Evolutionary conservation across 345 rosid genomes (phyloP).

Genomic region (Clarkia xantiana): DNA sequence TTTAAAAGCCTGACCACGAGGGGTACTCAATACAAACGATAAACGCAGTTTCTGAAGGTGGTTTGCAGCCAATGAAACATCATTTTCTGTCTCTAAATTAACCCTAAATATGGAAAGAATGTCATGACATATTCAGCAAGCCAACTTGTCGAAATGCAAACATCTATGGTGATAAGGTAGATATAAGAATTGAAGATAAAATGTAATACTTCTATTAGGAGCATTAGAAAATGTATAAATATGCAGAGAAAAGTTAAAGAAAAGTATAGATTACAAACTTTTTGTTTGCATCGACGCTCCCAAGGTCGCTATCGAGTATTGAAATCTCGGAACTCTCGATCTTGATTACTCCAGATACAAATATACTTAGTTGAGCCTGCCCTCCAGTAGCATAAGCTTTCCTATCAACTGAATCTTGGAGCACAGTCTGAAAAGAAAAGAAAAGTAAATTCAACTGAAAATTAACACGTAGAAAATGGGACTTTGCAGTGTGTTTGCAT

Average conservation of each 20-base stretch:
- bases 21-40: slow-evolving; percentile 57
- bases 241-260: not conserved
- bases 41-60: slow-evolving; percentile 89
- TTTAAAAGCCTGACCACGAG: slow-evolving; percentile 51
- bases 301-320: slow-evolving; percentile 78
- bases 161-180: not conserved
- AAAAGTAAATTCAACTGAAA: slow-evolving; percentile 1
- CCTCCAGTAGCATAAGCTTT: slow-evolving; percentile 48
- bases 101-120: slow-evolving; percentile 26
- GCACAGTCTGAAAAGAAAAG: slow-evolving; percentile 28
- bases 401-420: slow-evolving; percentile 49
- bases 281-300: slow-evolving; percentile 55
- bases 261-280: slow-evolving; percentile 27
- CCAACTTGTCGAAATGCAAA: not conserved
- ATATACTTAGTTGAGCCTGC: slow-evolving; percentile 43
- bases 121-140: slow-evolving; percentile 3
- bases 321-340: slow-evolving; percentile 62
- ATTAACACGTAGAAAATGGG: not conserved
- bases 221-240: too few species aligned
- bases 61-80: slow-evolving; percentile 64
- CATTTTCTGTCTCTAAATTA: slow-evolving; percentile 49
- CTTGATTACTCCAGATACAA: slow-evolving; percentile 44
- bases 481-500: too few species aligned
- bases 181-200: too few species aligned
- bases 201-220: too few species aligned